Evolutionary conservation across 2,329 filamentous ascomycete genomes (phyloP).

Genomic region (Trichoderma gracile): DNA sequence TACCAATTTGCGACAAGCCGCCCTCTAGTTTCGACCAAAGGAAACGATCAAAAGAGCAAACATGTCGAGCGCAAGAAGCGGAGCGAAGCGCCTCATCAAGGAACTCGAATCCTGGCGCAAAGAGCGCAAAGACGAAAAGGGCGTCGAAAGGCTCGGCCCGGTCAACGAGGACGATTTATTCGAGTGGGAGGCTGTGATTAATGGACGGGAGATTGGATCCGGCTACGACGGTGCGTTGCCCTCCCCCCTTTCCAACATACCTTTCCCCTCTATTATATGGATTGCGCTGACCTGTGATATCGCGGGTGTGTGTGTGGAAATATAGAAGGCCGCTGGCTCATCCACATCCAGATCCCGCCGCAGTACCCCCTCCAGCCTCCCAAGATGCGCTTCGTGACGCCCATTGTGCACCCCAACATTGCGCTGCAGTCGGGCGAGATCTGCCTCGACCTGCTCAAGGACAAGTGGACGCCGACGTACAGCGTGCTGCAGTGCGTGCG

Average conservation of each 20-base stretch:
- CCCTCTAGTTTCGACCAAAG: no score
- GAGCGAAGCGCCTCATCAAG: constrained; percentile 58
- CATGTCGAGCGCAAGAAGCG: constrained; percentile 47
- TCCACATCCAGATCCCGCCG: constrained; percentile 72
- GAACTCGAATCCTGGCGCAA: constrained; percentile 57
- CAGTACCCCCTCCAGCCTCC: constrained; percentile 81
- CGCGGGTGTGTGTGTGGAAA: no score
- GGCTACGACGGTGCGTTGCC: constrained; percentile 56
- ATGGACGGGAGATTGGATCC: constrained; percentile 55
- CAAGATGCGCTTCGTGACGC: constrained; percentile 76
- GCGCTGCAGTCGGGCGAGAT: constrained; percentile 76
- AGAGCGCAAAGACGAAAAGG: constrained; percentile 51
- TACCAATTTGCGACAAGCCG: no score
- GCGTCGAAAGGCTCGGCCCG: constrained; percentile 61
- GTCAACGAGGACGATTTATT: constrained; percentile 56
- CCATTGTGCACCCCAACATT: constrained; percentile 82
- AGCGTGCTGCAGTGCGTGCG: constrained; percentile 74
- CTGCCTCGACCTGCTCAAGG: constrained; percentile 82
- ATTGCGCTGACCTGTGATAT: no score
- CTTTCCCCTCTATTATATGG: no score
- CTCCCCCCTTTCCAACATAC: no score
- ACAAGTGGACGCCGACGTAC: constrained; percentile 83
- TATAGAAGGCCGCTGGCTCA: constrained; percentile 74
- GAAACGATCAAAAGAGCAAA: no score
- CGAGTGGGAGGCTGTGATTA: constrained; percentile 61